Evolutionary conservation across 495 filamentous ascomycete genomes (phyloP), one percentile per base, ranked within the genome.

Genomic region (Durotheca rogersii): DNA sequence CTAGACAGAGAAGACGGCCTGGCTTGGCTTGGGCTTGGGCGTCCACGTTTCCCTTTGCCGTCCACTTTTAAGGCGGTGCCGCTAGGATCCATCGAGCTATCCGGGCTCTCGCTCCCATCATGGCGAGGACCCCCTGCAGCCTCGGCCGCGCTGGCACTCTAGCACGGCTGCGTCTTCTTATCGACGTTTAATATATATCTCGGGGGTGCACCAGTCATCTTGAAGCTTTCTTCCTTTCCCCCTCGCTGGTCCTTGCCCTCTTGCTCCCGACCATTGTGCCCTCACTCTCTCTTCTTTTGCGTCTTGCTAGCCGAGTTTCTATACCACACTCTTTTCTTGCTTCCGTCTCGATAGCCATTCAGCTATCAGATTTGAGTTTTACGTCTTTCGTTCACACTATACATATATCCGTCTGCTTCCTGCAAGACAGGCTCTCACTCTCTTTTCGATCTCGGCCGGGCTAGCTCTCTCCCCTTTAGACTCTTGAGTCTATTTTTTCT

Each of bases 121-220:
- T 47, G 53, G 7, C 12, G 46, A 54, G 50, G 46, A 40, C 18
- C 45, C n/a, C 46, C 18, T 41, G 43, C 40, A 39, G 12, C 48
- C 39, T 48, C 44, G 47, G 38, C 40, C 38, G 34, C 23, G 23
- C 36, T 58, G 43, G 10, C 42, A 40, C n/a, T n/a, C 36, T 33
- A 18, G 21, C 56, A 54, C 41, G 42, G 46, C 37, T 35, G 21
- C 15, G 29, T 38, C 11, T 47, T n/a, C 23, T 42, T 49, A 56
- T 48, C 51, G 57, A 45, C 25, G 53, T n/a, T 58, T 61, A 64
- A 64, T 64, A 64, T 61, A 62, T 65, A 65, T 65, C 51, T 60
- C 36, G 20, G 43, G 51, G 57, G 48, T 58, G 50, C n/a, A n/a
- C n/a, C n/a, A 61, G 27, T 46, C 53, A 30, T 51, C 51, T 41